phyloP scores from a whole-genome alignment of 495 filamentous ascomycete species.

The Parathielavia hyrcaniae region DNA sequence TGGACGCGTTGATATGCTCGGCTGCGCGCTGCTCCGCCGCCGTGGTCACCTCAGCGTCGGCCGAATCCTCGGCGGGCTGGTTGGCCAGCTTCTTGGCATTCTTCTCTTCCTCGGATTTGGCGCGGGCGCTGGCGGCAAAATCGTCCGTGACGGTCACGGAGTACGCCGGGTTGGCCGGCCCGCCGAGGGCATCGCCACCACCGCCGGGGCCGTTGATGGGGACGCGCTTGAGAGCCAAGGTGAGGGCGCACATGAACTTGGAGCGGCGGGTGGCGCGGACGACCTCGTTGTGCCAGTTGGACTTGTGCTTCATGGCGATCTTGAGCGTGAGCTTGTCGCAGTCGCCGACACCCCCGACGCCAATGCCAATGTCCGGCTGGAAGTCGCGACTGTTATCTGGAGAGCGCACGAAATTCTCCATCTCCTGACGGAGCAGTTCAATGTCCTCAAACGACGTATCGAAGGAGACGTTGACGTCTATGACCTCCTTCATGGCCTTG shows the following conservation, averaged over 20 bases:
- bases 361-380: constrained; percentile 72
- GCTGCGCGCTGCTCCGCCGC: constrained; percentile 34
- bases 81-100: constrained; percentile 56
- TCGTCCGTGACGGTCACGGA: constrained; percentile 64
- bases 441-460: constrained; percentile 85
- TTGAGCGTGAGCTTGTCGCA: constrained; percentile 82
- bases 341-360: constrained; percentile 71
- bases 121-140: constrained; percentile 53
- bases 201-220: constrained; percentile 80
- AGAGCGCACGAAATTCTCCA: constrained; percentile 74
- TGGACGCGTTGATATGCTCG: constrained; percentile 34
- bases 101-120: constrained; percentile 55
- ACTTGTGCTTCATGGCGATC: constrained; percentile 83
- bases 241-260: constrained; percentile 94
- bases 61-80: constrained; percentile 15
- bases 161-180: constrained; percentile 63
- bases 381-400: constrained; percentile 90
- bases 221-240: constrained; percentile 76
- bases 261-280: constrained; percentile 76
- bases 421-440: constrained; percentile 69
- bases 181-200: constrained; percentile 60
- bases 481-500: constrained; percentile 83
- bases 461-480: constrained; percentile 72
- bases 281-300: constrained; percentile 91
- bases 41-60: constrained; percentile 17